Evolutionary conservation across 352 stramenopile species (phyloP).

Genomic region (Phytophthora hybrid): DNA sequence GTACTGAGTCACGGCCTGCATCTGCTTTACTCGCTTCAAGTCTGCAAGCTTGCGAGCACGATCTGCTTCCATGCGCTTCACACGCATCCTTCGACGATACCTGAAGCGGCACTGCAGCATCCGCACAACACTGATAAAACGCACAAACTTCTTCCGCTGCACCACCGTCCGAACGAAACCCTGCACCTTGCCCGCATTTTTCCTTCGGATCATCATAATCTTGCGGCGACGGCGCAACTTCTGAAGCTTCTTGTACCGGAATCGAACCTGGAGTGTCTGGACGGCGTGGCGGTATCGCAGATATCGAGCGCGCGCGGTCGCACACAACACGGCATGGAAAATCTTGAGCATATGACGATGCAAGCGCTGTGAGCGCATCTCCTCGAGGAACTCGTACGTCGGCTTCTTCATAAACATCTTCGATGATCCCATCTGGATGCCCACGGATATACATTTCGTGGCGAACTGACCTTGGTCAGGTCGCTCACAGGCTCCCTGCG

Average conservation of each 20-base stretch:
- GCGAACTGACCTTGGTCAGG: slow-evolving; percentile 76
- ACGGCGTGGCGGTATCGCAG: slow-evolving; percentile 67
- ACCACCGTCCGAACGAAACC: slow-evolving; percentile 63
- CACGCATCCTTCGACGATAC: slow-evolving; percentile 48
- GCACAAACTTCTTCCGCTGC: slow-evolving; percentile 62
- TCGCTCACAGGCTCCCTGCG: slow-evolving; percentile 74
- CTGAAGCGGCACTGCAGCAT: slow-evolving; percentile 81
- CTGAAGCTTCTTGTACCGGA: slow-evolving; percentile 62
- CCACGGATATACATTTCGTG: slow-evolving; percentile 62
- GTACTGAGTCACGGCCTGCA: slow-evolving; percentile 54
- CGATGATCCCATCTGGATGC: slow-evolving; percentile 93
- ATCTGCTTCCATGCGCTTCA: slow-evolving; percentile 35
- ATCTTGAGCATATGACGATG: slow-evolving; percentile 80
- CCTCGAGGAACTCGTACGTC: slow-evolving; percentile 92
- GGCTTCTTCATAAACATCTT: slow-evolving; percentile 97
- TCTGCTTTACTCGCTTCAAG: slow-evolving; percentile 38
- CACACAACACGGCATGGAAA: slow-evolving; percentile 72
- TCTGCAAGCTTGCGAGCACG: slow-evolving; percentile 31
- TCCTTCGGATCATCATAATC: slow-evolving; percentile 46
- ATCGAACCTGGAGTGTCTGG: slow-evolving; percentile 61
- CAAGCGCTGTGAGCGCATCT: slow-evolving; percentile 80
- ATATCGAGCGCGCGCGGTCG: slow-evolving; percentile 64
- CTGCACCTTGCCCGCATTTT: slow-evolving; percentile 63
- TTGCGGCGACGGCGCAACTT: slow-evolving; percentile 44
- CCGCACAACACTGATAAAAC: slow-evolving; percentile 59